phyloP scores from a whole-genome alignment of 108 stramenopile genomes.

The Mediolabrus comicus region DNA sequence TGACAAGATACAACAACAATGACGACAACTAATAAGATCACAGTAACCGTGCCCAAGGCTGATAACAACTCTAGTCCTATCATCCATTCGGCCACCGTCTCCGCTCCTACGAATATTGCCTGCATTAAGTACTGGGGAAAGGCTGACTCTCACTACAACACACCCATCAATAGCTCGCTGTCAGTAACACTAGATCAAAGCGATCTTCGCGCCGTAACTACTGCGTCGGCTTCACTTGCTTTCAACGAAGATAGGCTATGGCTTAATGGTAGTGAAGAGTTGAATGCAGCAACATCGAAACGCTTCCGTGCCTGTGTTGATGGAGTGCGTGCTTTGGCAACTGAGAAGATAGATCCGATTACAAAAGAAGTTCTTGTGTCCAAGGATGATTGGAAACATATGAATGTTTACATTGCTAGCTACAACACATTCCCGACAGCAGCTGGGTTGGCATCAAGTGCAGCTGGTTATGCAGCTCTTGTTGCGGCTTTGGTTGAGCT shows the following conservation, averaged over 20 bases:
- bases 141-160: slow-evolving; percentile 86
- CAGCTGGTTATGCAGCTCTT: slow-evolving; percentile 94
- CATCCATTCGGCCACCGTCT: slow-evolving; percentile 81
- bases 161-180: slow-evolving; percentile 91
- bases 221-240: slow-evolving; percentile 69
- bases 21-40: slow-evolving; percentile 6
- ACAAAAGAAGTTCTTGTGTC: slow-evolving; percentile 55
- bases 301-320: slow-evolving; percentile 85
- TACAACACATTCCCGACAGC: slow-evolving; percentile 98
- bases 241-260: slow-evolving; percentile 90
- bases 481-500: slow-evolving; percentile 83
- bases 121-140: slow-evolving; percentile 99
- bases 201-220: slow-evolving; percentile 94
- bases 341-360: slow-evolving; percentile 43
- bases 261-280: slow-evolving; percentile 91
- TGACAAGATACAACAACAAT: background rate
- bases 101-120: slow-evolving; percentile 96
- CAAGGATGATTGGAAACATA: slow-evolving; percentile 68
- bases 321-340: slow-evolving; percentile 63
- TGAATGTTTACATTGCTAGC: slow-evolving; percentile 81
- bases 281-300: slow-evolving; percentile 46
- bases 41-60: slow-evolving; percentile 12
- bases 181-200: slow-evolving; percentile 91
- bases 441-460: slow-evolving; percentile 92
- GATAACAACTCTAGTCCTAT: slow-evolving; percentile 1